Base-by-base conservation (phyloP, 2,329 filamentous ascomycete genomes). In the Elsinoe perseae region DNA sequence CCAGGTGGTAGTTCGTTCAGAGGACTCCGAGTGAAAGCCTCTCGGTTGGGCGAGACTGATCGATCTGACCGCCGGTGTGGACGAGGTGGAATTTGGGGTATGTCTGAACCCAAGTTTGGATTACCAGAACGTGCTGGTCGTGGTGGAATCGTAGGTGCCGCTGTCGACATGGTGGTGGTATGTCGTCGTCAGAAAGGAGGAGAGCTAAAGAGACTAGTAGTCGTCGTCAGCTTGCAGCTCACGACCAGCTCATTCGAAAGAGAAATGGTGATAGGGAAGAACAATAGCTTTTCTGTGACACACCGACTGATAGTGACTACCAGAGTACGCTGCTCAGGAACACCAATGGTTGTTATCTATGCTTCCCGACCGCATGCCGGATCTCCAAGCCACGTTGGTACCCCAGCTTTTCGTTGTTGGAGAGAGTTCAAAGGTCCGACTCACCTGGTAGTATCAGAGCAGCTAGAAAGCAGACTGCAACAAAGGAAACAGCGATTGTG, bases 21-120 rank as follows among this genome's bases (percentile, higher is more conserved):
- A 7, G 92, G 92, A 54, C 91, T 95, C 52, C 83, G 89, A 32
- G 89, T 87, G 69, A 87, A 95, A 64, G 85, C 84, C 64, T 89
- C 85, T 63, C 85, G 82, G 63, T 82, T 80, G 42, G 89, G 89
- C 56, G 89, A 95, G 60, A 84, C 70, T 27, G 89, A 88, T 70
- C 89, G 86, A 62, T 89, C 84, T 64, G 83, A 67, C 63, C 75
- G 79, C 68, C 84, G 84, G 63, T 77, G 76, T 54, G 91, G 91
- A 60, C 91, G 87, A 60, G 89, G 86, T 61, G 91, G 91, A 50
- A 95, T 79, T 66, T 81, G 82, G 59, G 91, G 90, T 40, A 81
- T 72, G 42, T 82, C 79, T 60, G 74, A 70, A 36, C 77, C 73
- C 44, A 67, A 65, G 57, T 72, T 64, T 40, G 71, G 66, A 59